phyloP scores from a whole-genome alignment of 1,284 basidiomycete genomes.

The Cystobasidium pallidum region DNA sequence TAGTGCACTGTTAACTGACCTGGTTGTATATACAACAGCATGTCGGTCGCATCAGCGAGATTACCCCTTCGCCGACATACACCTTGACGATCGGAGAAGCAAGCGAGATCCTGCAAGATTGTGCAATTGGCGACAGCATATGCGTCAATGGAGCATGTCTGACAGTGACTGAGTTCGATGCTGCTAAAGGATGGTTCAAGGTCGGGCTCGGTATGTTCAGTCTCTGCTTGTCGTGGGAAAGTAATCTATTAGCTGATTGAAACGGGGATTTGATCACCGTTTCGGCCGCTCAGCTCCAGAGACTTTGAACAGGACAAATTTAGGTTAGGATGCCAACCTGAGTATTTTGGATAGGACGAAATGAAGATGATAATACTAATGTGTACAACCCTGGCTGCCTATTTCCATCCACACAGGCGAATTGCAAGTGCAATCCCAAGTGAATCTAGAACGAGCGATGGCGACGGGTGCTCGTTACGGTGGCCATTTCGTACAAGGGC shows the following conservation, averaged over 20 bases:
- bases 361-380: too few species aligned
- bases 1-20: constrained; percentile 55
- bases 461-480: constrained; percentile 87
- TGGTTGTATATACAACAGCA: constrained; percentile 62
- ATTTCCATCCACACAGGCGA: constrained; percentile 64
- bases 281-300: constrained; percentile 71
- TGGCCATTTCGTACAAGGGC: constrained; percentile 97
- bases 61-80: constrained; percentile 59
- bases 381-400: neutral
- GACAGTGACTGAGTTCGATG: constrained; percentile 83
- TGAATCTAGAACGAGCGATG: constrained; percentile 97
- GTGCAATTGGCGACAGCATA: constrained; percentile 92
- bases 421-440: constrained; percentile 73
- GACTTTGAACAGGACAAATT: constrained; percentile 85
- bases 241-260: neutral
- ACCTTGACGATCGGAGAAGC: constrained; percentile 73
- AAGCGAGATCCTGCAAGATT: constrained; percentile 80
- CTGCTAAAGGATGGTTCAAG: constrained; percentile 76
- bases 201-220: constrained; percentile 71
- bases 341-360: too few species aligned
- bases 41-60: constrained; percentile 70
- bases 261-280: constrained; percentile 21
- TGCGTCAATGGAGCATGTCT: constrained; percentile 82
- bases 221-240: too few species aligned
- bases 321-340: constrained; percentile 69